A percentile compares a stretch with the other conserved stretches of the same genome.
Evolutionary conservation across 805 yeast genomes (phyloP).

Genomic region (Sungouiella thailandica): DNA sequence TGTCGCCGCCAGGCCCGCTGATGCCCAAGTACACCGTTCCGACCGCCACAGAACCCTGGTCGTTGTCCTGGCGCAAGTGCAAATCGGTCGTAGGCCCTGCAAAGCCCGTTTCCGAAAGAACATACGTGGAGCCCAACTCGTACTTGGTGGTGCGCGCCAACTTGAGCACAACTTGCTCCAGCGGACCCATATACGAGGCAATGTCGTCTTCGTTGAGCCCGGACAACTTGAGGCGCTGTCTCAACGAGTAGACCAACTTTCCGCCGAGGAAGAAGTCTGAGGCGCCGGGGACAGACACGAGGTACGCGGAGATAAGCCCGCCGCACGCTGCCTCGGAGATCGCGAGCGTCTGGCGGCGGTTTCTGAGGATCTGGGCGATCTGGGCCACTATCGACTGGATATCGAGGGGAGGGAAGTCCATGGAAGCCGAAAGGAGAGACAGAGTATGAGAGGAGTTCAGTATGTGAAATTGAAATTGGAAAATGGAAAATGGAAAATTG

Average conservation of each 20-base stretch:
- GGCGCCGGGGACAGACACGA: conserved; percentile 83
- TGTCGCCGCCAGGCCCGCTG: conserved; percentile 58
- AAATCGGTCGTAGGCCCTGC: conserved; percentile 65
- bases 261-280: conserved; percentile 82
- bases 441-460: no score
- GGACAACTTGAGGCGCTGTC: conserved; percentile 64
- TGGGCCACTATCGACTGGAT: conserved; percentile 45
- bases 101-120: conserved; percentile 80
- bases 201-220: conserved; percentile 80
- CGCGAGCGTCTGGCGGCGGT: conserved; percentile 60
- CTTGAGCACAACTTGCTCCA: conserved; percentile 66
- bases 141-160: conserved; percentile 74
- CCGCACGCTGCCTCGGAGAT: conserved; percentile 90
- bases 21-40: conserved; percentile 74
- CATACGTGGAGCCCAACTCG: conserved; percentile 79
- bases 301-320: conserved; percentile 73
- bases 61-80: conserved; percentile 28
- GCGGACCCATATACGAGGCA: conserved; percentile 72
- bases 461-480: no score
- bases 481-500: no score
- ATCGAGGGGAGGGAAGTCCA: conserved; percentile 59
- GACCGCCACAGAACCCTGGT: conserved; percentile 27
- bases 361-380: conserved; percentile 54
- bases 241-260: conserved; percentile 70
- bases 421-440: no score